Base-by-base conservation (phyloP, 768 basidiomycete genomes). In the Zangia roseola region DNA sequence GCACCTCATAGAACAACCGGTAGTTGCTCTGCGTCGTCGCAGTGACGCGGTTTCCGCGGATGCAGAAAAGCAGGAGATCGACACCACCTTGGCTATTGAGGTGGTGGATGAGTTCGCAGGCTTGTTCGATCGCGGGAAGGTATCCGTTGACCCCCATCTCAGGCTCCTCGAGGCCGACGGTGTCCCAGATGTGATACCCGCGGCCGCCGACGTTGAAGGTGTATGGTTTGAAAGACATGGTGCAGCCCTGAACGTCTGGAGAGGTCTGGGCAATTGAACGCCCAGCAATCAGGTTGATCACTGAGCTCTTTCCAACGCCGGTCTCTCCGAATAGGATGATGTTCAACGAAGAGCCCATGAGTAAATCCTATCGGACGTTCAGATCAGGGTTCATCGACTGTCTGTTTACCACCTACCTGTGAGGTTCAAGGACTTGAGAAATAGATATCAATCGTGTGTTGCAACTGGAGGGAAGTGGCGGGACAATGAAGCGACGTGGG, bases 251-350 rank as follows among this genome's bases (percentile, higher is more conserved):
- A 10, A 65, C 65, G 25, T 64, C 56, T 9, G 62, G 52, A 20
- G 66, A 68, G 33, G 55, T 54, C 26, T 51, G 31, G 13, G 66
- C 66, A 33, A 68, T 42, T 5, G 30, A 2, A 7, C 35, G 20
- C 20, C 68, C 67, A 34, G 66, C 61, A 46, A 69, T 61, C 54
- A 67, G 49, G 46, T 67, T 67, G 53, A 69, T 68, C 52, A 67
- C 60, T 9, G 65, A 67, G 50, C 68, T 67, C 56, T 67, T 67
- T n/a, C 65, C 65, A 2, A 65, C 53, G 14, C 75, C 75, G 0
- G 71, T 69, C 55, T 76, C 74, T 7, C 76, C 76, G 46, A 77
- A 77, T 2, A 77, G 34, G 35, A 77, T 64, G 45, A 76, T 61
- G 49, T 77, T 77, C 41, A 64, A 41, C 31, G 56, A 53, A 13